Evolutionary conservation across 192 early-diverging fungal species (phyloP), one percentile per base, ranked within the genome.

Genomic region (Dimargaris cristalligena): DNA sequence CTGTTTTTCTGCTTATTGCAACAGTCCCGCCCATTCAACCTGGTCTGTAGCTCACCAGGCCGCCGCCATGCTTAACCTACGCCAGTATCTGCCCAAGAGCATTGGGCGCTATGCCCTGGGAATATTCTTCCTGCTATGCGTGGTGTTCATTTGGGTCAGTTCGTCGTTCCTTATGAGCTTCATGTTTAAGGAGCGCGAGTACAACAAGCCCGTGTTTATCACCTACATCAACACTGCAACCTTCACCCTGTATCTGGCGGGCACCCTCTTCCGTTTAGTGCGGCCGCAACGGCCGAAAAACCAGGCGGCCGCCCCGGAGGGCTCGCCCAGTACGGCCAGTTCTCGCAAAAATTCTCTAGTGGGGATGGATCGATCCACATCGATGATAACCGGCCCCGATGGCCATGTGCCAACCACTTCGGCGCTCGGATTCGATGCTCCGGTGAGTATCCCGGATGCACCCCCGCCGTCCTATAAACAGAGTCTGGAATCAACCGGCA

Each of bases 71-170:
- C n/a, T n/a, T n/a, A n/a, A n/a, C n/a, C n/a, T n/a, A n/a, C n/a
- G n/a, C n/a, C n/a, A n/a, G n/a, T n/a, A n/a, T n/a, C n/a, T n/a
- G n/a, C n/a, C n/a, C n/a, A 41, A 41, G 38, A 16, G 38, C 38
- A 6, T 6, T 41, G 38, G 38, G 38, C 78, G 86, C 16, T 80
- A 77, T 28, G 64, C 74, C n/a, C 41, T 75, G 29, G 87, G 87
- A 9, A 68, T 87, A n/a, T 16, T 79, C 2, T 67, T 78, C 31
- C 67, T 90, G 23, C 66, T 87, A 14, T 64, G 71, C 51, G 85
- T 90, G 10, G 87, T 88, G 46, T 62, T 83, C 52, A 86, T 90
- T 49, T 90, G 87, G 87, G 83, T 86, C 2, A 73, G 74, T 0
- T 84, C 81, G 44, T 85, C 84, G 22, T 90, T 86, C 66, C 65